Conservation (phyloP, 345 rosid species). For the Brassica cretica region DNA sequence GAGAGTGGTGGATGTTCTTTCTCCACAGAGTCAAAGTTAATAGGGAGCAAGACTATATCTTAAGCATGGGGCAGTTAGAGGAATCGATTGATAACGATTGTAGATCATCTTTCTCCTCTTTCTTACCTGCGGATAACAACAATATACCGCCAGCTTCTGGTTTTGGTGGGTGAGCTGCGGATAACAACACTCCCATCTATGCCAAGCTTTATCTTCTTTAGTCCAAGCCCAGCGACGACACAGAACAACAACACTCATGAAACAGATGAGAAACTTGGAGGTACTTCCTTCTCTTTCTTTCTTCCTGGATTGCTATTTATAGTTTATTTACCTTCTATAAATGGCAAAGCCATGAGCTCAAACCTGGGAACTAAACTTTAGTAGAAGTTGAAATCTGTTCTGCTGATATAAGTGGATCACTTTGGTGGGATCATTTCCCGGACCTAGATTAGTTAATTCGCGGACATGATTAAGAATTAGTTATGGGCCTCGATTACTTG, state of each 20-base stretch:
- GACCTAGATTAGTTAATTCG: no score
- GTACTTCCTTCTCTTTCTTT: conserved; percentile 28
- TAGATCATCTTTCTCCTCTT: conserved; percentile 63
- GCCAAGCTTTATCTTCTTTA: conserved; percentile 71
- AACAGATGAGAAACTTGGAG: conserved; percentile 41
- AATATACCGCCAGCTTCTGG: conserved; percentile 11
- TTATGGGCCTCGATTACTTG: no score
- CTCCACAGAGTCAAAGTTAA: conserved; percentile 39
- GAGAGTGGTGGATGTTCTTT: conserved; percentile 49
- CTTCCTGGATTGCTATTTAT: background rate
- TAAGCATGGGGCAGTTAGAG: conserved; percentile 41
- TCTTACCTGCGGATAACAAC: conserved; percentile 38
- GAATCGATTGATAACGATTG: conserved; percentile 44
- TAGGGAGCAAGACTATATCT: conserved; percentile 62
- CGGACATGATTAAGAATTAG: no score
- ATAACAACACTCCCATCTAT: conserved; percentile 46
- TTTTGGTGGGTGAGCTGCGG: conserved; percentile 38
- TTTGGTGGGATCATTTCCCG: no score
- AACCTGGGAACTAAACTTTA: no score
- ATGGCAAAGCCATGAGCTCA: no score
- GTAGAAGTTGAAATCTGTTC: no score
- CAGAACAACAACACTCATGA: conserved; percentile 34
- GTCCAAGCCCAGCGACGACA: conserved; percentile 40
- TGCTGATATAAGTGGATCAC: no score
- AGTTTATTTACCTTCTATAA: background rate